phyloP scores from a whole-genome alignment of 2,329 filamentous ascomycete genomes.

The Fusarium fujikuroi region DNA sequence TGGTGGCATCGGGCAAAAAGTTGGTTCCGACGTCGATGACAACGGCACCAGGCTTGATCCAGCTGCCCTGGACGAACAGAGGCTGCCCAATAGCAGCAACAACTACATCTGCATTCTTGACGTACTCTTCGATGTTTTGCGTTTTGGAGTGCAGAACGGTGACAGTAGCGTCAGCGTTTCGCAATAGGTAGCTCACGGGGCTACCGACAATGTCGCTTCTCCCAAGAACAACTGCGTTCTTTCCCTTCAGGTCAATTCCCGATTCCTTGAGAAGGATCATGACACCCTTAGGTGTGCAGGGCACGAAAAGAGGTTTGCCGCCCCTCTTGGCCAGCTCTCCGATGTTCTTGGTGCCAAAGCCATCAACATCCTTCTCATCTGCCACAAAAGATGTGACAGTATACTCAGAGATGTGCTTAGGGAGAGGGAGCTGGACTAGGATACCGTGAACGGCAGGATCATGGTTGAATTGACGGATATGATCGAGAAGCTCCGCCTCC shows the following conservation, averaged over 20 bases:
- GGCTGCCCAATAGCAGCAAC: constrained; percentile 91
- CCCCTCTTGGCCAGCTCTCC: constrained; percentile 97
- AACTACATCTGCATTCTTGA: constrained; percentile 88
- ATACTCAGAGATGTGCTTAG: constrained; percentile 90
- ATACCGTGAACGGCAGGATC: constrained; percentile 89
- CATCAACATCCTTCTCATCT: constrained; percentile 97
- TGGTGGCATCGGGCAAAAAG: constrained; percentile 87
- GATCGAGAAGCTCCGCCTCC: constrained; percentile 86
- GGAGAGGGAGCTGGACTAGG: constrained; percentile 91
- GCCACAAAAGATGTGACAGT: constrained; percentile 88
- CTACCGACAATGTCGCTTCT: constrained; percentile 98
- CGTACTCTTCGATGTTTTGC: constrained; percentile 73
- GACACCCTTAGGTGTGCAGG: constrained; percentile 96
- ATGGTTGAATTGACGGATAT: constrained; percentile 85
- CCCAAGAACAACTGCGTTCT: constrained; percentile 93
- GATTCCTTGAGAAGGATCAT: constrained; percentile 91
- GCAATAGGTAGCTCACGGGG: constrained; percentile 94
- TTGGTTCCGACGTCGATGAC: constrained; percentile 99
- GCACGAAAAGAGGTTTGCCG: constrained; percentile 87
- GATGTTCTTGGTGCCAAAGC: constrained; percentile 93
- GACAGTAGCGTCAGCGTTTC: constrained; percentile 95
- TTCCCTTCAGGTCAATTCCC: constrained; percentile 85
- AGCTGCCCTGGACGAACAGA: constrained; percentile 91
- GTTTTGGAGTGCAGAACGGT: constrained; percentile 96
- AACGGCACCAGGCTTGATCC: constrained; percentile 93